These are phyloP conservation scores for Pezicula neosporulosa DNA, from an alignment of 2,329 filamentous ascomycete genomes.

Conservation along the genomic window DNA sequence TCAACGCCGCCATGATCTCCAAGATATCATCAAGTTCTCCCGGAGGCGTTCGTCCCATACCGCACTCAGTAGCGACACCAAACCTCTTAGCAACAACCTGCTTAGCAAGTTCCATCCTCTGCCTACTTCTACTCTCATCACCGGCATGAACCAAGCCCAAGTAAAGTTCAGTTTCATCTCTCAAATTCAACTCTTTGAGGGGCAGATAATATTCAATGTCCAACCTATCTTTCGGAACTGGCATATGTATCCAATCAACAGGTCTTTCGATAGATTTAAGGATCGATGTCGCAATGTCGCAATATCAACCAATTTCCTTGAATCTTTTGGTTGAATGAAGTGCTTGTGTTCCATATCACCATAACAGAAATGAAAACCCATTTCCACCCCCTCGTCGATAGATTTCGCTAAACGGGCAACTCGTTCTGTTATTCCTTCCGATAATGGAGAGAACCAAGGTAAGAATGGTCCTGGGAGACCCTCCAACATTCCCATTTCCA, in stretches of 20 bases:
- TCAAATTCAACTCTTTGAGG: constrained; percentile 29
- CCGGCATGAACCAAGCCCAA: constrained; percentile 37
- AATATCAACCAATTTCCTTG: constrained; percentile 31
- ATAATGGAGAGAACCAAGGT: constrained; percentile 32
- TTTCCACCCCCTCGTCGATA: constrained; percentile 32
- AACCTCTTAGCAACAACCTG: constrained; percentile 27
- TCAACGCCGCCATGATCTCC: not conserved
- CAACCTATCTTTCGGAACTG: constrained; percentile 35
- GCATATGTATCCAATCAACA: constrained; percentile 40
- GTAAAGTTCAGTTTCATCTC: constrained; percentile 31
- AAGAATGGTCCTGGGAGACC: constrained; percentile 7
- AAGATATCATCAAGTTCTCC: constrained; percentile 13
- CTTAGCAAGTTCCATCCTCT: constrained; percentile 33
- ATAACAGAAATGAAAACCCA: constrained; percentile 45
- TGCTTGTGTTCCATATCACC: constrained; percentile 41
- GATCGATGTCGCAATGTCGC: constrained; percentile 32
- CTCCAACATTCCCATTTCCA: constrained; percentile 25
- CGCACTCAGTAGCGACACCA: constrained; percentile 39
- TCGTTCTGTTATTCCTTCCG: constrained; percentile 31
- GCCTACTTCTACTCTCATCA: constrained; percentile 34
- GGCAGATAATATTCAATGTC: constrained; percentile 36
- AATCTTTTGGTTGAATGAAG: constrained; percentile 36
- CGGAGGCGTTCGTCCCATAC: constrained; percentile 27
- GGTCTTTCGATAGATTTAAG: constrained; percentile 21
- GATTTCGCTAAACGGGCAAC: constrained; percentile 26